Evolutionary conservation across 139 green algal species (phyloP), one percentile per base, ranked within the genome.

Genomic region (Chlorella sp.): DNA sequence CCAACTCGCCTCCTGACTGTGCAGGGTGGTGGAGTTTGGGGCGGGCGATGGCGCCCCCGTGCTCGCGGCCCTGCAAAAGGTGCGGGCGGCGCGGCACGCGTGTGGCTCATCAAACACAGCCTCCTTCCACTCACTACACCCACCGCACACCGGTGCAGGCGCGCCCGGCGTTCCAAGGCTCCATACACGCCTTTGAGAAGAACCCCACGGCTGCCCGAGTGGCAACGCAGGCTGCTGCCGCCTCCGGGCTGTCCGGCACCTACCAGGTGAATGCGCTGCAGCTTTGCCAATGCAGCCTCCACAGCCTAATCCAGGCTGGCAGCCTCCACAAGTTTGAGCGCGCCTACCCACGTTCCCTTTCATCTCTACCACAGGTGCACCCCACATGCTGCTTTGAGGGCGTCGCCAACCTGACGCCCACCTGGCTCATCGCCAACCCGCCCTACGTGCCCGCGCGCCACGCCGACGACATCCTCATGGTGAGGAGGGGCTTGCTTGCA

Each of bases 321-420:
- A 14, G 59, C 23, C 5, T 30, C 17, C 5, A 30, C 59, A 5
- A 29, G 14, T 31, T 32, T 30, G 14, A 22, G 17, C 59, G 59
- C 5, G 26, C 59, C 5, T 26, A 35, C 27, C 3, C 14, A 30
- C 3, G n/a, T 36, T 30, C 3, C 2, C 49, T 10, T 24, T n/a
- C 0, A 14, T 0, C 0, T 49, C 31, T 0, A 66, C 30, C 59
- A 31, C 34, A 76, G 72, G 78, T 86, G 29, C 74, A 81, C 49
- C 85, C 76, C 50, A 74, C 65, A 71, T 89, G 78, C 81, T 89
- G 87, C 76, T 87, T 82, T 73, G 31, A 77, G 34, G 83, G 80
- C 35, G 60, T 29, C 35, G 60, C 33, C 27, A 14, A n/a, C 3
- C 60, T 66, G 60, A 26, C 6, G 24, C 64, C 72, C 1, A 50